Base-by-base conservation (phyloP, 352 stramenopile genomes). In the Phytophthora sansomeana region DNA sequence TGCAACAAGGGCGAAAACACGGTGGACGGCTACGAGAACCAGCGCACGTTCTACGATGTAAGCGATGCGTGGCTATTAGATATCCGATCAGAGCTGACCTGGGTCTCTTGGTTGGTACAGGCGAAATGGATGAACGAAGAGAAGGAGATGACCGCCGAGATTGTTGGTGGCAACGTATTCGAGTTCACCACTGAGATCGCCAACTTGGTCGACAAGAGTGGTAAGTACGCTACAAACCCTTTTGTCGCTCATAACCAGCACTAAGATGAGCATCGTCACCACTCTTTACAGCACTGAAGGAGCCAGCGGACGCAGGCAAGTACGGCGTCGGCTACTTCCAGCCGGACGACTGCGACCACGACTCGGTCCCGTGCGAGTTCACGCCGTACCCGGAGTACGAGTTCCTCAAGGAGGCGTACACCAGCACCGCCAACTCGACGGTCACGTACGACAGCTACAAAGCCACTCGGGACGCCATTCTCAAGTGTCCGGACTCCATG, bases 91-190 rank as follows among this genome's bases (percentile, higher is more conserved):
- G 32, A 49, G 1, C 43, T 51, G 46, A 33, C 41, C 21, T 5
- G n/a, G 9, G 26, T 26, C 9, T 33, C 8, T 48, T 39, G 9
- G 6, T 49, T 55, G 9, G 2, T 53, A n/a, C 33, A 80, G 68
- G 81, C 81, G 16, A 87, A 85, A 55, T 90, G 81, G 83, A 90
- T 92, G 83, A 92, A 92, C 61, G 74, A 84, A 26, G 81, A 90
- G 54, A 57, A 67, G 19, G 75, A 83, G 1, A 91, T 93, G 85
- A 90, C 69, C 0, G 46, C 63, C 14, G 76, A 89, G 38, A 79
- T 93, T 43, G 72, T 91, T 1, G 83, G 85, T 16, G 83, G 83
- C 42, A 91, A 90, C 63, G 83, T 90, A 28, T 93, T 93, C 43
- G 85, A 93, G 69, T 93, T 91, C 65, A 71, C 74, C 8, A 89